phyloP scores from a whole-genome alignment of 768 basidiomycete genomes.

The Hygrophorus pudorinus region DNA sequence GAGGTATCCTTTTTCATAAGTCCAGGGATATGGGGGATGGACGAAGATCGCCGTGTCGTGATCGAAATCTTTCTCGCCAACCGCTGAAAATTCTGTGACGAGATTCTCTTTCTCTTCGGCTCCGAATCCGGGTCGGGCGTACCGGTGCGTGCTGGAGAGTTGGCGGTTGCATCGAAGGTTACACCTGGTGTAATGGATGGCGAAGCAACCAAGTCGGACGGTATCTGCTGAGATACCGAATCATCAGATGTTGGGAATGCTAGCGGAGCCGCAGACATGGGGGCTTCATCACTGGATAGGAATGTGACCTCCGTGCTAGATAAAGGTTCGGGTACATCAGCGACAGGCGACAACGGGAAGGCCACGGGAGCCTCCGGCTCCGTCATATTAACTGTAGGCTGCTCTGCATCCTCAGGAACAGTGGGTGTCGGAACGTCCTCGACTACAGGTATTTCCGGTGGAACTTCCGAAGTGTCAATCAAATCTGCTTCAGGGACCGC shows the following conservation, averaged over 20 bases:
- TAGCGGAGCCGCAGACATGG: slow-evolving; percentile 13
- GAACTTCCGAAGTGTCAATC: slow-evolving; percentile 1
- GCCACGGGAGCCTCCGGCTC: background rate
- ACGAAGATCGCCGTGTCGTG: slow-evolving; percentile 44
- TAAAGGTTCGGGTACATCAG: slow-evolving; percentile 13
- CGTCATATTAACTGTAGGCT: too few species aligned
- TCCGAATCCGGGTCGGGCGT: slow-evolving; percentile 69
- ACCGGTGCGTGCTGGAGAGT: slow-evolving; percentile 56
- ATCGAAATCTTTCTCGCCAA: slow-evolving; percentile 67
- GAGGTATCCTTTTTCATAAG: slow-evolving; percentile 41
- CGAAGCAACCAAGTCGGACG: background rate
- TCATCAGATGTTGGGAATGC: slow-evolving; percentile 27
- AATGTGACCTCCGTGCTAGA: slow-evolving; percentile 10
- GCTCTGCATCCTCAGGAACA: background rate
- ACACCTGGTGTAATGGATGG: slow-evolving; percentile 31
- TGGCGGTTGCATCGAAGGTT: slow-evolving; percentile 53
- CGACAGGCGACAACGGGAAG: slow-evolving; percentile 2
- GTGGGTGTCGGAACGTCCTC: slow-evolving; percentile 7
- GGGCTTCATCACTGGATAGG: background rate
- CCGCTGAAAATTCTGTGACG: slow-evolving; percentile 80
- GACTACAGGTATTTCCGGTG: background rate
- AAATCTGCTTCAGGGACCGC: slow-evolving; percentile 5
- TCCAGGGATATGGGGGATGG: slow-evolving; percentile 39
- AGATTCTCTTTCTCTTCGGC: slow-evolving; percentile 70
- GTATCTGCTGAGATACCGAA: slow-evolving; percentile 9